A percentile compares a stretch with the other conserved stretches of the same genome.
Conservation (phyloP, 495 filamentous ascomycete genomes). For the Neurospora tetraspora region DNA sequence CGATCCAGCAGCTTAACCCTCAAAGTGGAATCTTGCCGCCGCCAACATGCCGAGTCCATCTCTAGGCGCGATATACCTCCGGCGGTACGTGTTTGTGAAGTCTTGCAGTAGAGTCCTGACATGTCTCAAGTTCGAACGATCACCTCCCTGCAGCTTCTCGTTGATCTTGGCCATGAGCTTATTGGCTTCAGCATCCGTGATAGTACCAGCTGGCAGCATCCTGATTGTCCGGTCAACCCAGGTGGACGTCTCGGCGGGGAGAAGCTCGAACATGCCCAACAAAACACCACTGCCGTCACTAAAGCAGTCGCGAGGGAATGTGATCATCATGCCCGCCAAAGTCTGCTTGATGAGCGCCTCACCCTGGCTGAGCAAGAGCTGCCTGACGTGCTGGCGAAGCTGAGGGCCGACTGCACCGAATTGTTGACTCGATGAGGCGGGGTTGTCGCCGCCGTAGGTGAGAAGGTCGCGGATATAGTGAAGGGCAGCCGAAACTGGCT, state of each 20-base stretch:
- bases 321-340: conserved; percentile 97
- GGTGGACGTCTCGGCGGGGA: conserved; percentile 61
- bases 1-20: conserved; percentile 32
- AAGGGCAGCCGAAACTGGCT: conserved; percentile 80
- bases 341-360: conserved; percentile 74
- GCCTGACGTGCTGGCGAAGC: conserved; percentile 60
- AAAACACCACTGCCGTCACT: conserved; percentile 88
- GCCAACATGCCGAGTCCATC: conserved; percentile 81
- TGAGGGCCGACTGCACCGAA: conserved; percentile 41
- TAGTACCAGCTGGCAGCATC: conserved; percentile 71
- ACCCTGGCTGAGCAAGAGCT: conserved; percentile 60
- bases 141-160: conserved; percentile 57
- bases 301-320: conserved; percentile 89
- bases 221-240: conserved; percentile 79
- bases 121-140: conserved; percentile 51
- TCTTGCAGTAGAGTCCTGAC: conserved; percentile 84
- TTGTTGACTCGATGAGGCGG: conserved; percentile 59
- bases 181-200: conserved; percentile 52
- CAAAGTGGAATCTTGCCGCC: conserved; percentile 76
- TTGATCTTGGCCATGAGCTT: conserved; percentile 55
- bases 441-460: conserved; percentile 70
- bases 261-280: conserved; percentile 76
- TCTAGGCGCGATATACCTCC: conserved; percentile 88
- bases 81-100: conserved; percentile 87
- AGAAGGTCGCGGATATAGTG: conserved; percentile 92